Evolutionary conservation across 2,329 filamentous ascomycete genomes (phyloP), one percentile per base, ranked within the genome.

Genomic region (Ramichloridium luteum): DNA sequence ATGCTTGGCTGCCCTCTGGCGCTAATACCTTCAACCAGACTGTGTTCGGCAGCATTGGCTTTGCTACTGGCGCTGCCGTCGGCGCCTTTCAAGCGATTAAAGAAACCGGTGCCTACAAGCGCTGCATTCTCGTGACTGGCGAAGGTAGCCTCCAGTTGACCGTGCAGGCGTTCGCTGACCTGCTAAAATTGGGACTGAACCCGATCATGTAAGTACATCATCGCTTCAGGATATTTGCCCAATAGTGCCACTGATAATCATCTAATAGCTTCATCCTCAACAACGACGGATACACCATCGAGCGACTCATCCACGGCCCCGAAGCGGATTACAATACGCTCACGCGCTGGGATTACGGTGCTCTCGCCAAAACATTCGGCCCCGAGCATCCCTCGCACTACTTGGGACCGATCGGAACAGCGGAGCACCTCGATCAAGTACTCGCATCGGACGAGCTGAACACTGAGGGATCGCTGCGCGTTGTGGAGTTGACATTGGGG

Each of bases 91-190:
- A 40, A 10, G 47, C 50, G 1, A 40, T 38, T 13, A 42, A 40
- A 12, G 49, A 50, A 29, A 35, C 31, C 4, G 64, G 62, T 4
- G 55, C 22, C 10, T 28, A 56, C 17, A 64, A 72, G 3, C 38
- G 20, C 8, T 8, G 8, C 20, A 23, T 23, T n/a, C 54, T 73
- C 2, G 62, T 72, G 40, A 70, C 71, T 26, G 71, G 72, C 5
- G 72, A 75, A 28, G 71, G 72, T 4, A 71, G 67, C 38, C 60
- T 75, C 31, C 70, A 74, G 44, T 67, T 75, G 59, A 74, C 69
- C 0, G 65, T 59, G 0, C 71, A 75, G 46, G 84, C 90, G 57
- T 53, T 93, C 41, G 80, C 75, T 55, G 90, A 83, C 12, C 86
- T 92, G 69, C 70, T 93, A 41, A 71, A 77, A 22, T 76, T 82